Percentiles rank a stretch among this genome's conserved stretches.
phyloP scores from a whole-genome alignment of 371 early-diverging fungal genomes.

The Phascolomyces articulosus region DNA sequence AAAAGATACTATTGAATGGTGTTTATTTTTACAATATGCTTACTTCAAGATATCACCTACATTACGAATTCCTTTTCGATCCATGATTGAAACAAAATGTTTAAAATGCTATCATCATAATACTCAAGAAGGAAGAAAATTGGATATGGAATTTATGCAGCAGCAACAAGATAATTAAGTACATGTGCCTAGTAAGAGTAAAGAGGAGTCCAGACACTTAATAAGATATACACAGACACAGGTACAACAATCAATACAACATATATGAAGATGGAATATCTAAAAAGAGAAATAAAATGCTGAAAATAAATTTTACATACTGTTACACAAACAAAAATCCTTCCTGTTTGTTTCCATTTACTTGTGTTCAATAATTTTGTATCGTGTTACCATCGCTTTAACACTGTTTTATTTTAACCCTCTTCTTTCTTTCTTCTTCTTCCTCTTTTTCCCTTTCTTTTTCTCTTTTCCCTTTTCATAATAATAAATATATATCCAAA shows the following conservation, averaged over 20 bases:
- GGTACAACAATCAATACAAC: no score
- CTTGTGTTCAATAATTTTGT: no score
- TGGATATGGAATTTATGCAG: slow-evolving; percentile 22
- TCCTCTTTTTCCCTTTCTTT: neutral
- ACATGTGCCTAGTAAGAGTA: no score
- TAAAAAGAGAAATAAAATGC: neutral
- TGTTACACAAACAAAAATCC: no score
- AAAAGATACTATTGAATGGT: neutral
- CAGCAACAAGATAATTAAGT: neutral
- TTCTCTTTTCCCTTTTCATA: neutral
- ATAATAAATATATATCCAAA: no score
- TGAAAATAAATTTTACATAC: neutral
- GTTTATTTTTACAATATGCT: slow-evolving; percentile 23
- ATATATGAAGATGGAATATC: no score
- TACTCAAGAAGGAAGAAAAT: slow-evolving; percentile 17
- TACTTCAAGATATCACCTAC: slow-evolving; percentile 15
- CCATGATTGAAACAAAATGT: slow-evolving; percentile 14
- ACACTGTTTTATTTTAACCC: neutral
- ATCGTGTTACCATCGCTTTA: no score
- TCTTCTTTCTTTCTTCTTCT: neutral
- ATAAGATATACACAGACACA: no score
- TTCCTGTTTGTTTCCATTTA: no score
- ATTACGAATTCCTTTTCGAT: slow-evolving; percentile 17
- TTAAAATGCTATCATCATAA: slow-evolving; percentile 17
- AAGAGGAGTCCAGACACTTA: slow-evolving; percentile 1